A percentile compares a stretch with the other conserved stretches of the same genome.
Conservation (phyloP, 805 yeast species). For the Limtongia smithiae region DNA sequence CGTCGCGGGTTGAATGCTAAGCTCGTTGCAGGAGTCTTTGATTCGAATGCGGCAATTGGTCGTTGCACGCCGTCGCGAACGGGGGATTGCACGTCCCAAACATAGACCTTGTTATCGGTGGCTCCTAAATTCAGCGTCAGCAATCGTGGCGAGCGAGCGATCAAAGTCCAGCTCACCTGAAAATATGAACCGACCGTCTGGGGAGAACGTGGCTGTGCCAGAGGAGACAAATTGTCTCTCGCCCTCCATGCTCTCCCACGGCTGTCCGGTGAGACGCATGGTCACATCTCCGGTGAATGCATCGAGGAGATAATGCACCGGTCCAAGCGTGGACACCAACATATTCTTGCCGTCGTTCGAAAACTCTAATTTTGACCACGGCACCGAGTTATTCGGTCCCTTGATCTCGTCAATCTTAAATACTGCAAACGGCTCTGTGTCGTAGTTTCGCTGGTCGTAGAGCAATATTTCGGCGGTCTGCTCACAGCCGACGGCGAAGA, state of each 20-base stretch:
- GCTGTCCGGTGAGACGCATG: constrained; percentile 48
- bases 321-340: constrained; percentile 54
- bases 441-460: constrained; percentile 59
- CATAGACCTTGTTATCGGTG: constrained; percentile 49
- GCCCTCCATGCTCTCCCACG: constrained; percentile 42
- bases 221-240: constrained; percentile 41
- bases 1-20: constrained; percentile 60
- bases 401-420: constrained; percentile 40
- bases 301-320: constrained; percentile 61
- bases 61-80: constrained; percentile 22
- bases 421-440: constrained; percentile 53
- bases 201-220: constrained; percentile 58
- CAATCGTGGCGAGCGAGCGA: neutral
- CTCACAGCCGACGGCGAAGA: constrained; percentile 64
- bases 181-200: constrained; percentile 61
- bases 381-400: neutral
- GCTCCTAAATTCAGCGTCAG: constrained; percentile 33
- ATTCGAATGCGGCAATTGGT: constrained; percentile 32
- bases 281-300: constrained; percentile 59
- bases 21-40: constrained; percentile 38
- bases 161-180: constrained; percentile 43
- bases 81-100: constrained; percentile 48
- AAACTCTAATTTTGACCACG: constrained; percentile 69
- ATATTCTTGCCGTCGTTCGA: constrained; percentile 71
- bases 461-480: constrained; percentile 48